Conservation (phyloP, 2,329 filamentous ascomycete species). For the Hortaea werneckii region DNA sequence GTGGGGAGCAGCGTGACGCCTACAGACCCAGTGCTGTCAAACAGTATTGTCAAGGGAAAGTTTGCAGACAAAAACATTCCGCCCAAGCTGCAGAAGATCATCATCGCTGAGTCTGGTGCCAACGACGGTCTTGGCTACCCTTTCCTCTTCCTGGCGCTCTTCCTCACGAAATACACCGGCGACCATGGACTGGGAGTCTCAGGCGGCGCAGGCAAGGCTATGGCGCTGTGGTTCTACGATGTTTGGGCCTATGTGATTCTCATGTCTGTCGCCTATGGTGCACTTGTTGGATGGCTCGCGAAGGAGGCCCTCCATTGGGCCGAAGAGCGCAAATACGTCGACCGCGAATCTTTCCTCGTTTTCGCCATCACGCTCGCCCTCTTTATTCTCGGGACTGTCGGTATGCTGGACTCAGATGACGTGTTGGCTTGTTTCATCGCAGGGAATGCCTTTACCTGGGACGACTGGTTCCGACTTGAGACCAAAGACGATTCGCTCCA, state of each 20-base stretch:
- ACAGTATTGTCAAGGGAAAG: constrained; percentile 84
- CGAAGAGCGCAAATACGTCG: constrained; percentile 69
- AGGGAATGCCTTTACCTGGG: constrained; percentile 83
- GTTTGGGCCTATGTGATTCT: constrained; percentile 78
- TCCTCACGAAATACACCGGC: constrained; percentile 67
- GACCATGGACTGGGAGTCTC: constrained; percentile 43
- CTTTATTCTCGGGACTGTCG: constrained; percentile 79
- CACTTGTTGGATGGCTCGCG: constrained; percentile 66
- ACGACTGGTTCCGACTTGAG: constrained; percentile 86
- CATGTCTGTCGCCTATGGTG: constrained; percentile 68
- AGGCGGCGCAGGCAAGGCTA: constrained; percentile 55
- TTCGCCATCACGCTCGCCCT: constrained; percentile 77
- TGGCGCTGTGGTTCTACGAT: constrained; percentile 74
- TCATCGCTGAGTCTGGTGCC: constrained; percentile 62
- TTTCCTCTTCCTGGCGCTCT: constrained; percentile 75
- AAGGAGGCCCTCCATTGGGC: constrained; percentile 78
- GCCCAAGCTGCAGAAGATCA: constrained; percentile 62
- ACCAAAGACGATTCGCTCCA: constrained; percentile 88
- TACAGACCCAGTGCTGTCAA: constrained; percentile 79
- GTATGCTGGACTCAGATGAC: constrained; percentile 79
- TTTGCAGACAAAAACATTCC: constrained; percentile 89
- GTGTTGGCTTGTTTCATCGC: constrained; percentile 88
- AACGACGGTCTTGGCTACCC: constrained; percentile 87
- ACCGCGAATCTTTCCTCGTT: constrained; percentile 77
- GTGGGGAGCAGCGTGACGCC: constrained; percentile 83